Base-by-base conservation (phyloP, 2,329 filamentous ascomycete genomes). In the Trichoderma gracile region DNA sequence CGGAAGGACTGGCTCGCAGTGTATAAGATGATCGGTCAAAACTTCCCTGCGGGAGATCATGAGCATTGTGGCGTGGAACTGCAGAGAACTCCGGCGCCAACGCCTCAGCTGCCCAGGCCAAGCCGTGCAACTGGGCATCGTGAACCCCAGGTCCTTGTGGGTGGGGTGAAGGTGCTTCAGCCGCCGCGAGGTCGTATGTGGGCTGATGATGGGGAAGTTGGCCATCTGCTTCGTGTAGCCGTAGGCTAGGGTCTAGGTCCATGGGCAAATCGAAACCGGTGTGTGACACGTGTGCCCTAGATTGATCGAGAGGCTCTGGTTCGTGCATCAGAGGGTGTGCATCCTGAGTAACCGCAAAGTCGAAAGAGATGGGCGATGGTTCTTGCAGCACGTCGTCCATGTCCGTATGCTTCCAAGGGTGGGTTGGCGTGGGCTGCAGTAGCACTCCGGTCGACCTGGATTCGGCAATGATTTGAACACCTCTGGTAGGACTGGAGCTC, bases 401-500 rank as follows among this genome's bases (percentile, higher is more conserved):
- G 23, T 50, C 53, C 7, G 15, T 38, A 33, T 54, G 59, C 38
- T 61, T 63, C 64, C 64, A 58, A 5, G 38, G 17, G 23, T 64
- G 62, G 12, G 61, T 61, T 42, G 68, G 66, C 10, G 67, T 67
- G 10, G 68, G 54, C 7, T 66, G 62, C 14, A 66, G 58, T n/a
- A 56, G 10, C 30, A 63, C 30, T 19, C 49, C 64, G 2, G 63
- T 38, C 17, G 70, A 56, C 15, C 67, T 70, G 14, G 70, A 60
- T 65, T 77, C 71, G 17, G 70, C 71, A 45, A 71, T 69, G n/a
- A 72, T 67, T 54, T 73, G 69, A n/a, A 73, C 70, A 23, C 69
- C 73, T 21, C 68, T 63, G 43, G 70, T 68, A 4, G 73, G 71
- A 19, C 69, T 72, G 52, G 72, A 72, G 43, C 72, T 70, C 40